Conservation (phyloP, 2,329 filamentous ascomycete species). For the Cytospora mali region DNA sequence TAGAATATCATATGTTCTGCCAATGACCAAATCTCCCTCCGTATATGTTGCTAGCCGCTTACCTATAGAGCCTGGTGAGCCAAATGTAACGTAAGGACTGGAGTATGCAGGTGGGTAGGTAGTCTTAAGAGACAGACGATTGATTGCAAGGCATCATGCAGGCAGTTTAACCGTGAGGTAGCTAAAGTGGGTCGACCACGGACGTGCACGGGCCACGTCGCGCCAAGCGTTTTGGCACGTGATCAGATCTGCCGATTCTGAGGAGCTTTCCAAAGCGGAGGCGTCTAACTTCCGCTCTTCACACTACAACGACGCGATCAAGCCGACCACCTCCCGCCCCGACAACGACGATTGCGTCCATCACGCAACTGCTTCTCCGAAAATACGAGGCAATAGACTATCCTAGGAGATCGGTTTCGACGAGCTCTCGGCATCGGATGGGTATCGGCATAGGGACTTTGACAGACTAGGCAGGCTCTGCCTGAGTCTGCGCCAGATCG, state of each 20-base stretch:
- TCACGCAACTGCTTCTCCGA: background rate
- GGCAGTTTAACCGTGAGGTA: background rate
- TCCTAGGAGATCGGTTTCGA: conserved; percentile 5
- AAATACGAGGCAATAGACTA: background rate
- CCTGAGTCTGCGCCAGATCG: conserved; percentile 25
- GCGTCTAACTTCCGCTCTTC: conserved; percentile 19
- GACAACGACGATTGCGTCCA: conserved; percentile 10
- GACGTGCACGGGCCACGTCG: background rate
- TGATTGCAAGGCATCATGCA: background rate
- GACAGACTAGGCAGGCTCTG: conserved; percentile 29
- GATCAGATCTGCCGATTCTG: conserved; percentile 22
- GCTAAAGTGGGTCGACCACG: background rate
- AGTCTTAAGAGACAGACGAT: too few relatives aligned
- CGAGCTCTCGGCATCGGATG: conserved; percentile 15
- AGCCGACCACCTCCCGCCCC: conserved; percentile 3
- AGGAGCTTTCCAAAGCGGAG: conserved; percentile 22
- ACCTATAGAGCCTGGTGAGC: background rate
- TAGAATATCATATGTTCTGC: background rate
- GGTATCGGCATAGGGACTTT: conserved; percentile 14
- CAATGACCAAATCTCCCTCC: background rate
- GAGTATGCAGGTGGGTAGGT: too few relatives aligned
- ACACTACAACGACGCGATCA: conserved; percentile 13
- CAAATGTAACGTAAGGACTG: too few relatives aligned
- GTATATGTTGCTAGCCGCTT: background rate
- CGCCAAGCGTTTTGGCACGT: conserved; percentile 4